Evolutionary conservation across 257 asterid genomes (phyloP).

Genomic region (Rubia yunnanensis): DNA sequence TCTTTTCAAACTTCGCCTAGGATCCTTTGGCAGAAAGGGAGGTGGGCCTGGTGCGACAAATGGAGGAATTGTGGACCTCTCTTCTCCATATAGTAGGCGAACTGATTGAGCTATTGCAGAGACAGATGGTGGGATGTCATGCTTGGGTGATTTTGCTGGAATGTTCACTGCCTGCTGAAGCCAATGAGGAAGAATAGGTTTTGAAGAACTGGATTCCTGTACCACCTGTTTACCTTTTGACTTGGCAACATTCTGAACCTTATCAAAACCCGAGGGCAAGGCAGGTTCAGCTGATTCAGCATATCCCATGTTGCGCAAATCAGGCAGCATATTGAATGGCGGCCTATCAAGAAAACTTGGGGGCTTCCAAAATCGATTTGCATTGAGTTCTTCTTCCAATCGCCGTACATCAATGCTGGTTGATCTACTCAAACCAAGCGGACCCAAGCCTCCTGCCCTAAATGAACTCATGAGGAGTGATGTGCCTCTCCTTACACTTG

Average conservation of each 20-base stretch:
- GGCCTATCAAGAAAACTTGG: constrained; percentile 30
- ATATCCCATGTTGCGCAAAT: constrained; percentile 24
- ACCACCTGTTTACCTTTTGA: constrained; percentile 58
- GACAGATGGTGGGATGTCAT: constrained; percentile 54
- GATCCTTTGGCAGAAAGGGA: constrained; percentile 70
- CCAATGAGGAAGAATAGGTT: constrained; percentile 83
- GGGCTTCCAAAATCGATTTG: constrained; percentile 34
- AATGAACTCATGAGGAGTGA: constrained; percentile 54
- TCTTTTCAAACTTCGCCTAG: constrained; percentile 40
- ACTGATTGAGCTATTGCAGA: constrained; percentile 83
- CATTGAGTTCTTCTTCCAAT: constrained; percentile 25
- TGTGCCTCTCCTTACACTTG: constrained; percentile 30
- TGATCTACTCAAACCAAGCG: constrained; percentile 30
- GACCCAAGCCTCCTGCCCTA: constrained; percentile 43
- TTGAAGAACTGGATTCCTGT: constrained; percentile 25
- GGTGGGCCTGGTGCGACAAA: constrained; percentile 69
- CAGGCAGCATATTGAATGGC: constrained; percentile 18
- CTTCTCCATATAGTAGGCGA: constrained; percentile 68
- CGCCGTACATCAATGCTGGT: constrained; percentile 7
- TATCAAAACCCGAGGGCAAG: constrained; percentile 18
- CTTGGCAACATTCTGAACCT: constrained; percentile 21
- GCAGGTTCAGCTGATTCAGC: constrained; percentile 28
- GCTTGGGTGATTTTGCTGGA: constrained; percentile 38
- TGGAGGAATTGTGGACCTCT: constrained; percentile 60
- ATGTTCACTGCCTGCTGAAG: constrained; percentile 79